Evolutionary conservation across 1,139 yeast species (phyloP).

Genomic region (Suhomyces maxii): DNA sequence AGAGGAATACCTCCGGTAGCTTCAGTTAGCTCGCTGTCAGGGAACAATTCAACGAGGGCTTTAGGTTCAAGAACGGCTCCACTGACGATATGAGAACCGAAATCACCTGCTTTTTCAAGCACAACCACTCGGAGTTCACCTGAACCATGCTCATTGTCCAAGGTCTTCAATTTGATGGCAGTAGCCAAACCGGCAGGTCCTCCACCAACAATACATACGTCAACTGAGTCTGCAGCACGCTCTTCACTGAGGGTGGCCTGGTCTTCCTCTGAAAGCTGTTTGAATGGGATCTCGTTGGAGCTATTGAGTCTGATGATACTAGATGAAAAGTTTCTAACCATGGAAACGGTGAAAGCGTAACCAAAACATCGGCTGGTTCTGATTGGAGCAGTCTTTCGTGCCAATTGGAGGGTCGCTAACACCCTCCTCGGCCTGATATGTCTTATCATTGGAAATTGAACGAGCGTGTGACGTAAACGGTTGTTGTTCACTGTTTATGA

Average conservation of each 20-base stretch:
- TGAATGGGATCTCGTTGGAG: slow-evolving; percentile 1
- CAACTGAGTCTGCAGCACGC: slow-evolving; percentile 81
- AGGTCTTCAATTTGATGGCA: slow-evolving; percentile 83
- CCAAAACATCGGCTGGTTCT: not conserved
- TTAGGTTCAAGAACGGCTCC: slow-evolving; percentile 94
- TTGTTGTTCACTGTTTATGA: not conserved
- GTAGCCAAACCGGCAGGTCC: slow-evolving; percentile 98
- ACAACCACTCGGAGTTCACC: slow-evolving; percentile 82
- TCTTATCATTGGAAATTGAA: not conserved
- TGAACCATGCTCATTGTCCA: slow-evolving; percentile 66
- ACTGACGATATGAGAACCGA: slow-evolving; percentile 87
- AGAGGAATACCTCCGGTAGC: slow-evolving; percentile 59
- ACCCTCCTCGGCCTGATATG: not conserved
- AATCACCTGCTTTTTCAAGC: slow-evolving; percentile 87
- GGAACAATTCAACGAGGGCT: slow-evolving; percentile 82
- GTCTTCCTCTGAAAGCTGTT: slow-evolving; percentile 36
- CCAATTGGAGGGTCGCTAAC: not conserved
- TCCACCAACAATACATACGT: slow-evolving; percentile 94
- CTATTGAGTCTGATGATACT: not conserved
- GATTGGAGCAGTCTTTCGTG: not conserved
- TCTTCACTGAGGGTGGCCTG: slow-evolving; percentile 52
- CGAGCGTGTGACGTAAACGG: not conserved
- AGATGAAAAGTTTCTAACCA: not conserved
- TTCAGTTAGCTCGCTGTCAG: slow-evolving; percentile 59
- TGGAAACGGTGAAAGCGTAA: not conserved